Conservation (phyloP, 2,329 filamentous ascomycete genomes). For the Pestalotiopsis sp. region DNA sequence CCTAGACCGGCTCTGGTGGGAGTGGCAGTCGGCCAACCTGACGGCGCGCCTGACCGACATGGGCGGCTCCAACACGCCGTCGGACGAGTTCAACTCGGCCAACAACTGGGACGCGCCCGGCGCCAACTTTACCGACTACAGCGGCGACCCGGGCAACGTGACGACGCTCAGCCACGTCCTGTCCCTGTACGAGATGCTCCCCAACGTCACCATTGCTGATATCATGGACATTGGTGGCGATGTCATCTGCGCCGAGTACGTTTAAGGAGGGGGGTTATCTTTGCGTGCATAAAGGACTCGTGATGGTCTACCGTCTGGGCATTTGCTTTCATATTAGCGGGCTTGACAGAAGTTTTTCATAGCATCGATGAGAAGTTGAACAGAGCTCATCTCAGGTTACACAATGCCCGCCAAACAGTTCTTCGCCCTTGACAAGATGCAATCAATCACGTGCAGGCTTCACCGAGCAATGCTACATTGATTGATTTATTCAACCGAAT, state of each 20-base stretch:
- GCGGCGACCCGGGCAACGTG: constrained; percentile 13
- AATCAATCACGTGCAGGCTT: too few relatives aligned
- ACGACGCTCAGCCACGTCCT: constrained; percentile 1
- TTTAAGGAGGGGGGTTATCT: constrained; percentile 1
- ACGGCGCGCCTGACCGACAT: constrained; percentile 26
- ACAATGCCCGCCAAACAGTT: too few relatives aligned
- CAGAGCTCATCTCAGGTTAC: too few relatives aligned
- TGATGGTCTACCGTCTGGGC: too few relatives aligned
- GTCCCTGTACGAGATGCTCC: constrained; percentile 14
- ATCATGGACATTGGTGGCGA: constrained; percentile 22
- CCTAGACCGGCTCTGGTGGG: constrained; percentile 31
- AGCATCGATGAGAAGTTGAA: too few relatives aligned
- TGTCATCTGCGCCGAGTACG: constrained; percentile 20
- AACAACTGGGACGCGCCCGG: constrained; percentile 11
- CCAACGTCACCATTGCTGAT: constrained; percentile 35
- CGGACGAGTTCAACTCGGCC: neutral
- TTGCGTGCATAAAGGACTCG: too few relatives aligned
- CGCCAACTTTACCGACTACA: constrained; percentile 18
- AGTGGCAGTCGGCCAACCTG: constrained; percentile 28
- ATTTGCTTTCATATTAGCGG: too few relatives aligned
- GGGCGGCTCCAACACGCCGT: constrained; percentile 20
- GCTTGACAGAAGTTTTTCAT: too few relatives aligned
- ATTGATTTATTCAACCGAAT: too few relatives aligned
- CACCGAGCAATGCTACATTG: too few relatives aligned
- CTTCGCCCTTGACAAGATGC: too few relatives aligned